Percentiles rank a stretch among this genome's conserved stretches.
Evolutionary conservation across 1,139 yeast species (phyloP).

Genomic region (Blastobotrys indianensis): DNA sequence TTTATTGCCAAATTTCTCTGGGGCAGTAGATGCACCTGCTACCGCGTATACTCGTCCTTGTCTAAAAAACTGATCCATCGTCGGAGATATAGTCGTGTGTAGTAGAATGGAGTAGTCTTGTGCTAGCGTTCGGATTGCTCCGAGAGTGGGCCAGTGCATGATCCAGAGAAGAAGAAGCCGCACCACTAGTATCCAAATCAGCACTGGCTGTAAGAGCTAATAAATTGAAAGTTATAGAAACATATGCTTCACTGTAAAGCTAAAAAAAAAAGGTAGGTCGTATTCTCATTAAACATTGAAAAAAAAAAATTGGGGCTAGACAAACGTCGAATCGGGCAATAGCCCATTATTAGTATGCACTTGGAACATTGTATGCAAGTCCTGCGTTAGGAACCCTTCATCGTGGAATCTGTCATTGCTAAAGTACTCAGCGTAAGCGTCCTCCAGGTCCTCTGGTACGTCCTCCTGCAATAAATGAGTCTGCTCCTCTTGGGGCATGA

Average conservation of each 20-base stretch:
- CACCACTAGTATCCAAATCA: too few species aligned
- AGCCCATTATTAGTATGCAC: constrained; percentile 13
- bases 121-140: neutral
- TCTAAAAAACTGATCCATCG: constrained; percentile 44
- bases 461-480: constrained; percentile 20
- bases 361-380: constrained; percentile 13
- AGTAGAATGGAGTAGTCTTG: neutral
- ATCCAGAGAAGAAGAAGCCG: too few species aligned
- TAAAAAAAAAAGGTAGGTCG: too few species aligned
- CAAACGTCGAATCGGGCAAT: constrained; percentile 14
- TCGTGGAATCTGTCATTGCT: constrained; percentile 13
- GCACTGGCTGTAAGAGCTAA: too few species aligned
- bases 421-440: constrained; percentile 21
- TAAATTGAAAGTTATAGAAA: too few species aligned
- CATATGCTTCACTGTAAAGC: too few species aligned
- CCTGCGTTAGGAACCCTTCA: constrained; percentile 14
- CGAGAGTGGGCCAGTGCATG: neutral
- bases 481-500: constrained; percentile 27
- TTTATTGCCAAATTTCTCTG: constrained; percentile 64
- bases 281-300: too few species aligned
- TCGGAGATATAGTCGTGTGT: neutral
- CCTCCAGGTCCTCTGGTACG: constrained; percentile 18
- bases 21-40: constrained; percentile 66
- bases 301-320: neutral
- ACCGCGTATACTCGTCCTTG: constrained; percentile 53